Evolutionary conservation across 805 yeast species (phyloP), one percentile per base, ranked within the genome.

Genomic region (Candida gorgasii): DNA sequence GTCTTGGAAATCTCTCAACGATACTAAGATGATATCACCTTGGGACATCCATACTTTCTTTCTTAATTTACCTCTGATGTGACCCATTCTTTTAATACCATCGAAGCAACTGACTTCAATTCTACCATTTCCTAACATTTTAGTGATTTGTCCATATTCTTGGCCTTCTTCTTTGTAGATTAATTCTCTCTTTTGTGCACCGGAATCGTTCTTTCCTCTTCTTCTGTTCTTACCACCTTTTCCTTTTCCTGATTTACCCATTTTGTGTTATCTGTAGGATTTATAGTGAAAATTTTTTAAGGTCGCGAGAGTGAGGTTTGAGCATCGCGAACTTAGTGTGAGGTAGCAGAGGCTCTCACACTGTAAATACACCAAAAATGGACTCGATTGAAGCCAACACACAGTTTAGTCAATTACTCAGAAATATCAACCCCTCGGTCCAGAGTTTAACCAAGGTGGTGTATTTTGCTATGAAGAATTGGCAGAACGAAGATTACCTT

Each of bases 41-140:
- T 89, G 98, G 36, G 87, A 87, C 89, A 93, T 90, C 99, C 99
- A 93, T 48, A 93, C 99, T 80, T 92, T 93, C 84, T 93, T 93
- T 80, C 99, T 87, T 73, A 93, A 80, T 66, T 93, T 93, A 59
- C 99, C 99, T 79, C 99, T 88, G 62, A 93, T 93, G 64, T 92
- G 99, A 14, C 96, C 99, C 80, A 89, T 80, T 76, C 99, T 84
- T 65, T 82, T 87, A 55, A 77, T 75, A 52, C 96, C 97, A 62
- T 93, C 99, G 61, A 93, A 93, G 73, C 99, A 93, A 39, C 82
- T 67, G 42, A 96, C 97, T 67, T 90, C 96, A 43, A 93, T 84
- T 70, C 99, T 83, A 52, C 99, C 98, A 63, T 90, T 90, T 67
- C 99, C 99, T 57, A 93, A 81, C 97, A 93, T 92, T 72, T 89